Evolutionary conservation across 306 rosid species (phyloP).

Genomic region (Senna tora): DNA sequence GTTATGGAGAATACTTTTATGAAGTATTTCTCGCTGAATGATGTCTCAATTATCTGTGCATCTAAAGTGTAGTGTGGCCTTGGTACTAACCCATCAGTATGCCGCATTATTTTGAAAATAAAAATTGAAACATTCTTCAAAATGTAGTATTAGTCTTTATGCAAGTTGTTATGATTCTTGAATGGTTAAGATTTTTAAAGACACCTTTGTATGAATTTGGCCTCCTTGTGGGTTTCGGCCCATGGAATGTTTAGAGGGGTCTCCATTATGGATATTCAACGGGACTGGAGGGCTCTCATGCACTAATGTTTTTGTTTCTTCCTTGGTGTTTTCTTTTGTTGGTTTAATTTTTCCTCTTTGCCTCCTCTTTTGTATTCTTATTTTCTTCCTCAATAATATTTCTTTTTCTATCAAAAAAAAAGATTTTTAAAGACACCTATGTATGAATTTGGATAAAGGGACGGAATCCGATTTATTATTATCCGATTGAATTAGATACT

Average conservation of each 20-base stretch:
- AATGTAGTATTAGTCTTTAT: not conserved
- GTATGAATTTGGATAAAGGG: constrained; percentile 15
- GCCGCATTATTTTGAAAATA: constrained; percentile 3
- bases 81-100: not conserved
- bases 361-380: too few species aligned
- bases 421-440: constrained; percentile 9
- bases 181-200: constrained; percentile 11
- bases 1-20: not conserved
- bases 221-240: too few species aligned
- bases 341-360: too few species aligned
- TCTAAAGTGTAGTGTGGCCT: not conserved
- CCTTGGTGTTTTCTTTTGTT: too few species aligned
- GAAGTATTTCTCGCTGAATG: not conserved
- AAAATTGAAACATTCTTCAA: not conserved
- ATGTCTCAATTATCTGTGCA: constrained; percentile 4
- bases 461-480: not conserved
- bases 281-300: too few species aligned
- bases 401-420: too few species aligned
- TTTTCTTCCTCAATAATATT: too few species aligned
- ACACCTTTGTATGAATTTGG: constrained; percentile 15
- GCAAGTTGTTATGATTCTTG: constrained; percentile 26
- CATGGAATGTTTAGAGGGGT: too few species aligned
- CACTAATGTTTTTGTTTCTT: too few species aligned
- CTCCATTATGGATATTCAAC: too few species aligned
- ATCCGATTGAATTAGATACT: not conserved